Conservation (phyloP, 495 filamentous ascomycete species). For the Penicillium angulare region DNA sequence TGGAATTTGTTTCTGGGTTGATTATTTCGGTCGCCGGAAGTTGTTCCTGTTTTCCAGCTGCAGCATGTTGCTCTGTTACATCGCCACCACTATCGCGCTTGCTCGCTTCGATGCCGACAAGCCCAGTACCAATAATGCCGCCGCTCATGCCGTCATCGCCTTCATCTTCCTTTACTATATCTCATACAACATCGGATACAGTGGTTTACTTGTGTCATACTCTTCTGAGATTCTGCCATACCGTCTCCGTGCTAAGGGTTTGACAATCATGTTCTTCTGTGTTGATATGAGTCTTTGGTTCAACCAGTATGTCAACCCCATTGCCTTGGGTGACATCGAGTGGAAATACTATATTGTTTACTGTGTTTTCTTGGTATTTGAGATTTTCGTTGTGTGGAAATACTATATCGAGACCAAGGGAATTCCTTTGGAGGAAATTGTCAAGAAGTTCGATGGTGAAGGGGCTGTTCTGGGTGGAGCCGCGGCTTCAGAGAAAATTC, state of each 20-base stretch:
- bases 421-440: constrained; percentile 64
- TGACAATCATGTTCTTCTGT: constrained; percentile 63
- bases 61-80: constrained; percentile 35
- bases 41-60: constrained; percentile 37
- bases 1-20: constrained; percentile 39
- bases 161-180: constrained; percentile 60
- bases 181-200: constrained; percentile 60
- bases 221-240: constrained; percentile 65
- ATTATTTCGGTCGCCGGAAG: constrained; percentile 36
- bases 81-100: constrained; percentile 32
- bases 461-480: constrained; percentile 38
- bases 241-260: constrained; percentile 64
- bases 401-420: constrained; percentile 66
- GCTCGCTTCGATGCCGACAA: constrained; percentile 7
- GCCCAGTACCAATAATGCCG: constrained; percentile 6
- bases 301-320: constrained; percentile 58
- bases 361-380: constrained; percentile 59
- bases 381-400: constrained; percentile 60
- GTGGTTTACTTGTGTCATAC: constrained; percentile 61
- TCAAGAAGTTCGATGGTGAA: constrained; percentile 60
- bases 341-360: constrained; percentile 67
- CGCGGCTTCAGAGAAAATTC: constrained; percentile 13
- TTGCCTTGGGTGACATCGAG: constrained; percentile 52
- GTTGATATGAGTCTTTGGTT: constrained; percentile 54
- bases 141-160: constrained; percentile 51